Percentiles rank a stretch among this genome's conserved stretches.
Conservation (phyloP, 306 rosid genomes). For the Ochetophila trinervis region DNA sequence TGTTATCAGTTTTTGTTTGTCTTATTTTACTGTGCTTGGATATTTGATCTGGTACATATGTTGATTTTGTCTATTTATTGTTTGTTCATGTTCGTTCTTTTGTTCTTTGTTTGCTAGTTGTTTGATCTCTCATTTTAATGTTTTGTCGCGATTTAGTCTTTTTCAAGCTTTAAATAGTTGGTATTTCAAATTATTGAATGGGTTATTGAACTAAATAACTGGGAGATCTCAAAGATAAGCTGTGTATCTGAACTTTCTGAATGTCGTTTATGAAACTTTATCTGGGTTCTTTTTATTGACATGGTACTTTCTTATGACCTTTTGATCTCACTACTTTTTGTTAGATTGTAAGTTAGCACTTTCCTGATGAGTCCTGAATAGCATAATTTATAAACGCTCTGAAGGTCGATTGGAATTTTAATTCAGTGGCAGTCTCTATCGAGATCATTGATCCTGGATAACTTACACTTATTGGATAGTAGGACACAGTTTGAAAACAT, state of each 20-base stretch:
- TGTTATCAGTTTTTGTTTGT: constrained; percentile 7
- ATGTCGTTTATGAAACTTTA: background rate
- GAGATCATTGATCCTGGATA: constrained; percentile 10
- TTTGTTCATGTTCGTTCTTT: constrained; percentile 19
- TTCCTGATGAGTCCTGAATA: constrained; percentile 6
- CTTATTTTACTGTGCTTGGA: constrained; percentile 16
- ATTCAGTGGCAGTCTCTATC: constrained; percentile 11
- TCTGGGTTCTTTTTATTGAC: constrained; percentile 18
- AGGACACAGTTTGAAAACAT: constrained; percentile 11
- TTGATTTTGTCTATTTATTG: constrained; percentile 7
- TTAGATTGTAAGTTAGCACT: background rate
- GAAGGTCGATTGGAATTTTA: constrained; percentile 6
- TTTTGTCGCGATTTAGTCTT: constrained; percentile 23
- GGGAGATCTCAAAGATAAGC: constrained; percentile 39
- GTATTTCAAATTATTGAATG: constrained; percentile 14
- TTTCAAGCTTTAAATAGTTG: constrained; percentile 22
- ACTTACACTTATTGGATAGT: constrained; percentile 10
- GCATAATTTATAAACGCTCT: constrained; percentile 7
- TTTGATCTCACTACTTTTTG: constrained; percentile 16
- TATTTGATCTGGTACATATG: constrained; percentile 36
- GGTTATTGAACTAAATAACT: constrained; percentile 4
- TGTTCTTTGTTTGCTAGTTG: constrained; percentile 12
- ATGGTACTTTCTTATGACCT: background rate
- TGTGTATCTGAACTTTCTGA: constrained; percentile 1
- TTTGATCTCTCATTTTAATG: constrained; percentile 20